These are phyloP conservation scores for Gossypium ekmanianum DNA, from an alignment of 345 rosid genomes.

Conservation along the genomic window DNA sequence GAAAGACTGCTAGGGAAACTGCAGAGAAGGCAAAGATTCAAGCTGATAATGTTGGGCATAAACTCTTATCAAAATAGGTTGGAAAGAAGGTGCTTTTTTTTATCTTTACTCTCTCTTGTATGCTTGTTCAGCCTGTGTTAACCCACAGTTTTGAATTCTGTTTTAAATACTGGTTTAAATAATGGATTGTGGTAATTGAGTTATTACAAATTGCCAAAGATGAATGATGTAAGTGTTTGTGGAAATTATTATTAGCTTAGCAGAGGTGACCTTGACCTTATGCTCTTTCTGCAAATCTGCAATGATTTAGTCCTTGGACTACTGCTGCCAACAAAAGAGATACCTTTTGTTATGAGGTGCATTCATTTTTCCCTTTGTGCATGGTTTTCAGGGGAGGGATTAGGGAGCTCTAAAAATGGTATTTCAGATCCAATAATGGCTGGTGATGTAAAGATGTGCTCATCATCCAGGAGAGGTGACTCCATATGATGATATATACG, in stretches of 20 bases:
- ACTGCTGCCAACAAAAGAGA: too few species aligned
- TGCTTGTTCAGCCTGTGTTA: neutral
- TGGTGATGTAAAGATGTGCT: constrained; percentile 80
- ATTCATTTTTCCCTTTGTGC: neutral
- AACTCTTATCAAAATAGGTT: constrained; percentile 96
- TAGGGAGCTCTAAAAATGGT: constrained; percentile 87
- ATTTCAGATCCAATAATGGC: constrained; percentile 93
- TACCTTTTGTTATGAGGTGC: too few species aligned
- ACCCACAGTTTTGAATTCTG: too few species aligned
- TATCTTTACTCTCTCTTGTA: constrained; percentile 10
- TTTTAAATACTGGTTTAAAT: too few species aligned
- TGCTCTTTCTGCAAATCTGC: too few species aligned
- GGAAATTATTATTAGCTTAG: too few species aligned
- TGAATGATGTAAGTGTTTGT: too few species aligned
- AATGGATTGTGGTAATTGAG: too few species aligned
- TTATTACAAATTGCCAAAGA: too few species aligned
- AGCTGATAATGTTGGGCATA: constrained; percentile 96
- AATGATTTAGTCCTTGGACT: too few species aligned
- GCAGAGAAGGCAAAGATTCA: constrained; percentile 81
- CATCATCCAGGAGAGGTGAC: constrained; percentile 84
- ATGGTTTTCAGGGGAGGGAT: constrained; percentile 80
- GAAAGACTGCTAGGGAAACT: constrained; percentile 62
- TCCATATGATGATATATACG: constrained; percentile 92
- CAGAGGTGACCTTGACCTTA: too few species aligned
- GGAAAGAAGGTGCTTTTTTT: constrained; percentile 81